Conservation (phyloP, 345 rosid genomes). For the Garcia nutans region DNA sequence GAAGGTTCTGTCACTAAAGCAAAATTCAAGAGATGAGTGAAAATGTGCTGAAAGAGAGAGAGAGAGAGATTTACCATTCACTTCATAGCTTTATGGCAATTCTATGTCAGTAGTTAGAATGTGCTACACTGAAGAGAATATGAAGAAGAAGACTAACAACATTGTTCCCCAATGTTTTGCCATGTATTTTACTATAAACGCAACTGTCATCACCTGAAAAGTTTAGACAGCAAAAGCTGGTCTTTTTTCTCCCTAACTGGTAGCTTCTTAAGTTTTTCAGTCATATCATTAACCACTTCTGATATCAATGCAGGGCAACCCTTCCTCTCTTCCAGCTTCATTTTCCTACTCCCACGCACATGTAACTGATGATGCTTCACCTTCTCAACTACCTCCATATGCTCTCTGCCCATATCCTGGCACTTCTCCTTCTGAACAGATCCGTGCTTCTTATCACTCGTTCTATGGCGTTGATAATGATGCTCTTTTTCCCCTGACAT, state of each 20-base stretch:
- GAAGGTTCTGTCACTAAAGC: slow-evolving; percentile 6
- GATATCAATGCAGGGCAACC: not conserved
- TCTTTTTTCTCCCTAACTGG: slow-evolving; percentile 19
- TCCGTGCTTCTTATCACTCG: slow-evolving; percentile 6
- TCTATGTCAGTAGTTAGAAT: not conserved
- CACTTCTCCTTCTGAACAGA: slow-evolving; percentile 9
- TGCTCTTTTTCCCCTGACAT: not conserved
- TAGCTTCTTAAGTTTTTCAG: slow-evolving; percentile 20
- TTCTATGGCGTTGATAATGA: not conserved
- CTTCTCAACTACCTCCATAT: slow-evolving; percentile 20
- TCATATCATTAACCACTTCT: slow-evolving; percentile 19
- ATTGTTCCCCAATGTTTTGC: not conserved
- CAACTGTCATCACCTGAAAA: slow-evolving; percentile 37
- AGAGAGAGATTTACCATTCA: not conserved
- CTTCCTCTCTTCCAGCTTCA: slow-evolving; percentile 2
- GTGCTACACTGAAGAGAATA: too few relatives aligned
- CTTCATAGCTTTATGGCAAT: slow-evolving; percentile 4
- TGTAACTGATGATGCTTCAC: slow-evolving; percentile 4
- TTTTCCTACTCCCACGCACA: slow-evolving; percentile 9
- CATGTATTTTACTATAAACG: not conserved
- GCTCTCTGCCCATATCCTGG: slow-evolving; percentile 19
- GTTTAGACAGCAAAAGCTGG: slow-evolving; percentile 35
- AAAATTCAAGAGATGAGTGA: slow-evolving; percentile 1
- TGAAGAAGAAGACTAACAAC: too few relatives aligned
- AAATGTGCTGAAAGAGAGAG: not conserved